A percentile compares a stretch with the other conserved stretches of the same genome.
Conservation (phyloP, 108 stramenopile genomes). For the Epithemia pelagica region DNA sequence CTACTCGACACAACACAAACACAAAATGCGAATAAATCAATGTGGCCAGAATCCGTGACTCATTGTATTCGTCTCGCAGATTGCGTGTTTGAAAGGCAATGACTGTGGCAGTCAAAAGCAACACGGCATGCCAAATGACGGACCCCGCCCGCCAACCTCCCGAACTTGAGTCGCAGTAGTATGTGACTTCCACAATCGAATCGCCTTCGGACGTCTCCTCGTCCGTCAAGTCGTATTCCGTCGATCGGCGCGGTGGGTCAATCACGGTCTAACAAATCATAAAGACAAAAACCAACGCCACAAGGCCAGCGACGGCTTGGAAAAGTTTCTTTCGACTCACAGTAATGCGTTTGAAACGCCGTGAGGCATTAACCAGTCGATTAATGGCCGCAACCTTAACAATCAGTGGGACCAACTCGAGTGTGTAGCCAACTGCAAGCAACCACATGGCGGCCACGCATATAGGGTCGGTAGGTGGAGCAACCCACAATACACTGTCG, state of each 20-base stretch:
- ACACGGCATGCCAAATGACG: slow-evolving; percentile 17
- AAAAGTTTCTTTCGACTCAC: slow-evolving; percentile 17
- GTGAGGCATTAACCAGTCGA: slow-evolving; percentile 14
- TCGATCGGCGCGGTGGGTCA: slow-evolving; percentile 11
- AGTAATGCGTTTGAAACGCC: slow-evolving; percentile 23
- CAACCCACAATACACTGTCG: slow-evolving; percentile 18
- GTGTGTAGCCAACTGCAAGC: slow-evolving; percentile 26
- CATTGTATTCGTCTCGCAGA: slow-evolving; percentile 28
- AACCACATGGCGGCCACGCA: slow-evolving; percentile 32
- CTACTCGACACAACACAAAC: slow-evolving; percentile 2
- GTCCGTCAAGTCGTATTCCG: slow-evolving; percentile 8
- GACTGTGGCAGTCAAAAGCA: slow-evolving; percentile 18
- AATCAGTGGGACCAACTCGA: slow-evolving; percentile 30
- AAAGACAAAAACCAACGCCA: slow-evolving; percentile 13
- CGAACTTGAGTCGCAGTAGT: neutral
- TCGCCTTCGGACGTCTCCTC: neutral
- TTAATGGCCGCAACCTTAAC: slow-evolving; percentile 40
- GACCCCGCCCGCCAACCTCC: slow-evolving; percentile 9
- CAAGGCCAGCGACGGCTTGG: slow-evolving; percentile 11
- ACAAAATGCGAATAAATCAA: slow-evolving; percentile 22
- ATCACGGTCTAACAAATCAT: slow-evolving; percentile 22
- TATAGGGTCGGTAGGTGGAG: slow-evolving; percentile 12
- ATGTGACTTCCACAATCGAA: slow-evolving; percentile 8
- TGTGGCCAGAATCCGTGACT: slow-evolving; percentile 18
- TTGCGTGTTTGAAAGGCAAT: slow-evolving; percentile 33